Evolutionary conservation across 768 basidiomycete species (phyloP), one percentile per base, ranked within the genome.

Genomic region (Psilocybe cyanescens): DNA sequence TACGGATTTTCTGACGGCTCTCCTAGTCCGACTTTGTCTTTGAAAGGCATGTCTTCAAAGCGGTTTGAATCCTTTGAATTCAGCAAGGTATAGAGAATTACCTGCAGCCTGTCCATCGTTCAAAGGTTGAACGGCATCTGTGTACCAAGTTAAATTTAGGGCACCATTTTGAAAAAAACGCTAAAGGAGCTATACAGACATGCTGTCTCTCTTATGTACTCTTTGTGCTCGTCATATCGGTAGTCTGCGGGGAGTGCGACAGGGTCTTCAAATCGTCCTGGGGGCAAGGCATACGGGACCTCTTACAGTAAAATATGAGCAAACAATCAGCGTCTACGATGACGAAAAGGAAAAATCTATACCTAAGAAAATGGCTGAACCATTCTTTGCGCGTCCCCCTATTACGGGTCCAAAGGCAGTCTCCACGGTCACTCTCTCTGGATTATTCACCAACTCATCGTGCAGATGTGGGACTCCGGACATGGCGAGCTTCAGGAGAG

Each of bases 1-100:
- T 67, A 91, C 86, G 88, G 86, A 68, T 90, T 86, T 69, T 94
- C 91, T 0, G 86, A 84, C 1, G 91, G 88, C 63, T 82, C 65
- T 54, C 90, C 90, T 3, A 82, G 72, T 4, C 90, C 90, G 24
- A 91, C 83, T 73, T 85, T 87, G 60, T 90, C 84, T 52, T 82
- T 74, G 28, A 80, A 82, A 0, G 78, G 77, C 2, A 72, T 73
- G 12, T 75, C 87, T 89, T 19, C 28, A 56, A 46, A 31, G 41
- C 19, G n/a, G 4, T 33, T 61, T 31, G 39, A 29, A 49, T 37
- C 14, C 29, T 11, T 6, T n/a, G 24, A 28, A 37, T 41, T 41
- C 24, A 8, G 60, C 48, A 37, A 50, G 44, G 55, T 31, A 1
- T 3, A 16, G 49, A n/a, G n/a, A 51, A 58, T 53, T 65, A 84